These are phyloP conservation scores for Colletotrichum lentis DNA, from an alignment of 2,329 filamentous ascomycete species.

Conservation along the genomic window DNA sequence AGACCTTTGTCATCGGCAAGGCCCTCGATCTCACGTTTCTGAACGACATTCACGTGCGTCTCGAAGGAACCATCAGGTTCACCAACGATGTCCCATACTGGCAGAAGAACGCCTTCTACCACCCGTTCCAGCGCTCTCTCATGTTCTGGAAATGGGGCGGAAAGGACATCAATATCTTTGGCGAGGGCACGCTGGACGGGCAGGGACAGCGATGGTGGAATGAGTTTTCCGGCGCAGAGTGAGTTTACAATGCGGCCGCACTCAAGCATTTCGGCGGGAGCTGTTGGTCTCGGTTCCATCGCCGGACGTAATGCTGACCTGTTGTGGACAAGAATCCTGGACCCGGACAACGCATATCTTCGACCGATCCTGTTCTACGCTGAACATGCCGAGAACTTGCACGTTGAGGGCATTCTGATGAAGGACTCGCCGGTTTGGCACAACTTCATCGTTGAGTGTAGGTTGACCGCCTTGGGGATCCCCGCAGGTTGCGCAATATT, in stretches of 20 bases:
- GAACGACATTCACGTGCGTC: slow-evolving; percentile 63
- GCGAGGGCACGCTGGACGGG: slow-evolving; percentile 63
- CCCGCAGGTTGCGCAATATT: not conserved
- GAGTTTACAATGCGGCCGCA: no score
- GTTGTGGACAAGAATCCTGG: slow-evolving; percentile 49
- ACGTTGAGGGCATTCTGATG: slow-evolving; percentile 65
- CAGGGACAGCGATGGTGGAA: slow-evolving; percentile 60
- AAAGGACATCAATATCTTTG: slow-evolving; percentile 67
- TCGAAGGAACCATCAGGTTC: slow-evolving; percentile 64
- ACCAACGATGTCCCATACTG: slow-evolving; percentile 55
- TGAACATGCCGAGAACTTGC: slow-evolving; percentile 66
- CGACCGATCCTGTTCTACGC: slow-evolving; percentile 69
- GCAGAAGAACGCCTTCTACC: slow-evolving; percentile 52
- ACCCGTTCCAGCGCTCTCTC: slow-evolving; percentile 60
- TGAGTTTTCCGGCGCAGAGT: slow-evolving; percentile 51
- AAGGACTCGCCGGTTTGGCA: slow-evolving; percentile 71
- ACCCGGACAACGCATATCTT: slow-evolving; percentile 63
- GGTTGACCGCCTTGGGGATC: slow-evolving; percentile 7
- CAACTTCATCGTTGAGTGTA: slow-evolving; percentile 67
- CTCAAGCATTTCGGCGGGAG: no score
- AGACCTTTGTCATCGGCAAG: slow-evolving; percentile 66
- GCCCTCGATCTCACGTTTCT: slow-evolving; percentile 67
- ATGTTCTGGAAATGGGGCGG: slow-evolving; percentile 73
- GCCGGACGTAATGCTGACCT: not conserved
- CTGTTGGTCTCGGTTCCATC: no score